Evolutionary conservation across 768 basidiomycete species (phyloP), one percentile per base, ranked within the genome.

Genomic region (Rubroboletus satanas): DNA sequence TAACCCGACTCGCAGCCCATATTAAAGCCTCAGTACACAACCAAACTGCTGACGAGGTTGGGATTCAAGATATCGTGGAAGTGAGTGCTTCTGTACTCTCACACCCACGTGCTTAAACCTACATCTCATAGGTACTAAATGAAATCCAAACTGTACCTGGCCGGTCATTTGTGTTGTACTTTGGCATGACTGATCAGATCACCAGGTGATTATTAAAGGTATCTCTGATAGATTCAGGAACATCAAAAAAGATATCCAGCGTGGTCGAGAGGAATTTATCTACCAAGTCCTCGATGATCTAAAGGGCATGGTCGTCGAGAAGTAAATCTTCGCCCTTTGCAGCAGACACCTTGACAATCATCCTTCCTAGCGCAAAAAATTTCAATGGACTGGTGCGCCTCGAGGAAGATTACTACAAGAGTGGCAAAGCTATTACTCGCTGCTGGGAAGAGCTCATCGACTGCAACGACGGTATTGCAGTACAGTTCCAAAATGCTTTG

Each of bases 361-460:
- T 49, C 9, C 29, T 38, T 49, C 21, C 4, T 55, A 87, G 85
- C 50, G 73, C 74, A 39, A 66, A 59, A 18, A 76, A 81, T 59
- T 84, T 80, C 66, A 82, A 85, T 60, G 66, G 57, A 14, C 66
- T 87, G 31, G 76, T 86, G 31, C 75, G 77, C 50, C 74, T 85
- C 17, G 82, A 85, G 60, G 74, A 76, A 50, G 77, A 79, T 50
- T 86, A 85, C 58, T 72, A 78, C 36, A 66, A 56, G 26, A 71
- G 74, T 50, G 73, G 78, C 54, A 70, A 72, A 41, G 68, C 73
- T 31, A 68, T 82, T 35, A 64, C 74, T 45, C 59, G 64, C 45
- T 70, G 69, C 18, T 70, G 78, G 56, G 78, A 79, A 37, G 77
- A 77, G 17, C 66, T 79, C 51, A 67, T 71, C 47, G 74, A 77